A percentile compares a stretch with the other conserved stretches of the same genome.
phyloP scores from a whole-genome alignment of 306 rosid species.

The Clitoria ternatea region DNA sequence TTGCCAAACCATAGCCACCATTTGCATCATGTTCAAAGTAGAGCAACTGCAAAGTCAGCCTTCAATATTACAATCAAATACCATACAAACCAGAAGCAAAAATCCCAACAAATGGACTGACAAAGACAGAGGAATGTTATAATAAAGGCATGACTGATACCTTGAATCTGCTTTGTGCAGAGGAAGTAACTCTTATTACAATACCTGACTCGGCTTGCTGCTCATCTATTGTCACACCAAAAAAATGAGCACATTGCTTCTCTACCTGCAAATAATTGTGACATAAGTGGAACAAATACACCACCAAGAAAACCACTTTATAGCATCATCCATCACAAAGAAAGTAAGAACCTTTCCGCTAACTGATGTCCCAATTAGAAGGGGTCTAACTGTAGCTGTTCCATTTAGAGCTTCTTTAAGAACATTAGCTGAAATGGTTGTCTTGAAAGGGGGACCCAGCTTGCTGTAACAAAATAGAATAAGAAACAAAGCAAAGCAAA shows the following conservation, averaged over 20 bases:
- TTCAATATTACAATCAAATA: conserved; percentile 26
- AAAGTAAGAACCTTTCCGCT: conserved; percentile 85
- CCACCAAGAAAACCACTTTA: conserved; percentile 14
- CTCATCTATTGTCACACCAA: conserved; percentile 85
- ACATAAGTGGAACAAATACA: conserved; percentile 26
- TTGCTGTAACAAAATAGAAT: conserved; percentile 58
- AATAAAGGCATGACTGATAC: conserved; percentile 32
- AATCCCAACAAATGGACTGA: neutral
- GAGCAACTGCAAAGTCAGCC: conserved; percentile 69
- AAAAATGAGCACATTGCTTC: conserved; percentile 94
- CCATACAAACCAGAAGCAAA: conserved; percentile 11
- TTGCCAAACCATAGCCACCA: conserved; percentile 82
- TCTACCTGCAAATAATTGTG: conserved; percentile 70
- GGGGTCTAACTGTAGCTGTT: conserved; percentile 93
- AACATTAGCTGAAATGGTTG: conserved; percentile 93
- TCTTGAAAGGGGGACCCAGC: conserved; percentile 98
- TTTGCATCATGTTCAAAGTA: conserved; percentile 88
- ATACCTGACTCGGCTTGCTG: conserved; percentile 88
- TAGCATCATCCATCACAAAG: conserved; percentile 21
- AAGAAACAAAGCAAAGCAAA: conserved; percentile 29
- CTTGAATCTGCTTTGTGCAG: conserved; percentile 96
- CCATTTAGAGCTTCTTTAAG: conserved; percentile 98
- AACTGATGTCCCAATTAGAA: conserved; percentile 92
- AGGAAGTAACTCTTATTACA: conserved; percentile 85
- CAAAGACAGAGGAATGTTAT: neutral